Evolutionary conservation across 2,329 filamentous ascomycete genomes (phyloP), one percentile per base, ranked within the genome.

Genomic region (Tolypocladium paradoxum): DNA sequence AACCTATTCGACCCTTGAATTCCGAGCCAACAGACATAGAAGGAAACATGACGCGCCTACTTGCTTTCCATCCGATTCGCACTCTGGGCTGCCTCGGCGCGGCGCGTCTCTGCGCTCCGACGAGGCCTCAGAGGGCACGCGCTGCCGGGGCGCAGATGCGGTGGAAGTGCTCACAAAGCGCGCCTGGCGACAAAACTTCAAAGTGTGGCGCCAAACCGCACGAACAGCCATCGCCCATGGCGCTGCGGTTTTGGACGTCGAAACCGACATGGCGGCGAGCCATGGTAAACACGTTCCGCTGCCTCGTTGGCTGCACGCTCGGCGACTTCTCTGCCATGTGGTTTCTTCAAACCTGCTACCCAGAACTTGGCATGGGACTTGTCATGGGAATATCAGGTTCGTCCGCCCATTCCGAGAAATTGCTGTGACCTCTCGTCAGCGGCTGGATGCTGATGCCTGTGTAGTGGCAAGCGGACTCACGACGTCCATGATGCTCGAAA

Each of bases 321-420:
- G 78, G 78, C n/a, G 78, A 82, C 60, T 81, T 81, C 55, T 72
- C 76, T 1, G 70, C 76, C 0, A 72, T 82, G 68, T 82, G 78
- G 77, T 69, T 73, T 34, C 67, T 82, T 0, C 78, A 81, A 54
- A 64, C 73, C 0, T 72, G 70, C 43, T 71, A 70, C 50, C 69
- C 76, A 0, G 72, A 71, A 2, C 60, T 78, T 5, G 73, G 75
- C 1, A 72, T 78, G 64, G 68, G 68, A 0, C 56, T 67, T 1
- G 76, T 77, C 14, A 81, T 82, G 78, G 72, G 65, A 1, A 65
- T 75, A 12, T 77, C 78, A 1, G 81, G 76, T 78, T 63, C 48
- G 62, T 50, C n/a, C 11, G 4, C 20, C 45, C 4, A 3, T 43
- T 2, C 16, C 4, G 27, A 6, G 33, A n/a, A 9, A 18, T 16